Evolutionary conservation across 371 early-diverging fungal genomes (phyloP).

Genomic region (Parasitella parasitica): DNA sequence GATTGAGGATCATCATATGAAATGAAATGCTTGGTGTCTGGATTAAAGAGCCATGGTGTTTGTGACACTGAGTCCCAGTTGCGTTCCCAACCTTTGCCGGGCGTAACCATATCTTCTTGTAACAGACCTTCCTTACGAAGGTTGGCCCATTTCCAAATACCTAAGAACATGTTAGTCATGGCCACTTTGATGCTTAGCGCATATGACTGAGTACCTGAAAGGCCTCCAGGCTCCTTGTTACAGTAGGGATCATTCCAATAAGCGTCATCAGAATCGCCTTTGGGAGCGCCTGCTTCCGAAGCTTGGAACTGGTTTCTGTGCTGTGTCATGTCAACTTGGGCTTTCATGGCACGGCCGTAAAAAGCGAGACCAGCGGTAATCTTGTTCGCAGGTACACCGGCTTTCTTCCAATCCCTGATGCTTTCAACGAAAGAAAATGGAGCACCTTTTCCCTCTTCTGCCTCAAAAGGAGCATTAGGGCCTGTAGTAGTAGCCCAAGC

Average conservation of each 20-base stretch:
- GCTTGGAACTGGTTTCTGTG: slow-evolving; percentile 35
- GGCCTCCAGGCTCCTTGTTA: slow-evolving; percentile 31
- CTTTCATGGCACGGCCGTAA: slow-evolving; percentile 65
- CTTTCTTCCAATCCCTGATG: slow-evolving; percentile 57
- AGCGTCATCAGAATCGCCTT: slow-evolving; percentile 54
- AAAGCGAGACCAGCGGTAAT: slow-evolving; percentile 67
- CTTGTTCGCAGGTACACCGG: slow-evolving; percentile 66
- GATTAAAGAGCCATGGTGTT: slow-evolving; percentile 76
- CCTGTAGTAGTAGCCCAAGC: slow-evolving; percentile 65
- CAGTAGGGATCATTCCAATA: slow-evolving; percentile 49
- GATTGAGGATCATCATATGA: slow-evolving; percentile 69
- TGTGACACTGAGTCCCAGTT: slow-evolving; percentile 63
- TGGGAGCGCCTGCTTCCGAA: slow-evolving; percentile 41
- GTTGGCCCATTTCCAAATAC: slow-evolving; percentile 66
- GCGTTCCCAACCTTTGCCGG: slow-evolving; percentile 54
- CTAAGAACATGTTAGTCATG: slow-evolving; percentile 3
- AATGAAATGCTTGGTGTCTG: slow-evolving; percentile 50
- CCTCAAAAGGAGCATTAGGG: slow-evolving; percentile 63
- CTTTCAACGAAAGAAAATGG: slow-evolving; percentile 55
- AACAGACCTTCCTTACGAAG: slow-evolving; percentile 56
- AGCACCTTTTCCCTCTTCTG: slow-evolving; percentile 43
- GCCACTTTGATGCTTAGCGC: no score
- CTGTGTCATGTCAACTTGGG: slow-evolving; percentile 49
- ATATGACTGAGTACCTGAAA: slow-evolving; percentile 31
- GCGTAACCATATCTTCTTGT: slow-evolving; percentile 31